These are phyloP conservation scores for Marasmius tenuissimus DNA, from an alignment of 1,284 basidiomycete genomes.

Conservation along the genomic window DNA sequence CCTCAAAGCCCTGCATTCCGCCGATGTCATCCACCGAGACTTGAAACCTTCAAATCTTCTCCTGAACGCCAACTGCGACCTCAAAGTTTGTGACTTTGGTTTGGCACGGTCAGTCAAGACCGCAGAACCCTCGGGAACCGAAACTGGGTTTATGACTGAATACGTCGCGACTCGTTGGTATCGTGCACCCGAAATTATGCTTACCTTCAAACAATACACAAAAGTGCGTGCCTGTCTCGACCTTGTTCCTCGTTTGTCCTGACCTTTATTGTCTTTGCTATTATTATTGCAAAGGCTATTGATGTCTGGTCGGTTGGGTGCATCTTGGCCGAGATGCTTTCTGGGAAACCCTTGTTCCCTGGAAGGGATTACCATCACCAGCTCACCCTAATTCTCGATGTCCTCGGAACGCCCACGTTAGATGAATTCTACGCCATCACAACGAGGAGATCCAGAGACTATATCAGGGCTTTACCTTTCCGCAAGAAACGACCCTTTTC, in stretches of 20 bases:
- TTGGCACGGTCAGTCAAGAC: conserved; percentile 87
- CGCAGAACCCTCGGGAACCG: conserved; percentile 80
- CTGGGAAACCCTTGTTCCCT: conserved; percentile 92
- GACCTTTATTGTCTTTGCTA: not conserved
- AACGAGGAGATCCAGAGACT: conserved; percentile 83
- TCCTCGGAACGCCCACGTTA: conserved; percentile 88
- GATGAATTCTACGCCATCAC: conserved; percentile 93
- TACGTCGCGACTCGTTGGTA: conserved; percentile 96
- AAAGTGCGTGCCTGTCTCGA: conserved; percentile 51
- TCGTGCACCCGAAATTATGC: conserved; percentile 94
- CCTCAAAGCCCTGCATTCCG: conserved; percentile 91
- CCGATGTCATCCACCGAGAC: conserved; percentile 94
- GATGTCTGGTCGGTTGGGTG: conserved; percentile 97
- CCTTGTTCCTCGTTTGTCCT: not conserved
- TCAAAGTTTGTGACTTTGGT: conserved; percentile 95
- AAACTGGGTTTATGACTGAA: conserved; percentile 92
- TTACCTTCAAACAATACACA: conserved; percentile 95
- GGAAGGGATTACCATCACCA: conserved; percentile 98
- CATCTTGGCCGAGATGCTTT: conserved; percentile 96
- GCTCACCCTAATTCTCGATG: conserved; percentile 86
- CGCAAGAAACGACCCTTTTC: conserved; percentile 80
- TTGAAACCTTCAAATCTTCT: conserved; percentile 94
- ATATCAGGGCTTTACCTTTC: conserved; percentile 88
- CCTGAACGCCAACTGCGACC: conserved; percentile 95
- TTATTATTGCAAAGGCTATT: conserved; percentile 45